phyloP scores from a whole-genome alignment of 441 rosid genomes.

The Bruguiera hainesii region DNA sequence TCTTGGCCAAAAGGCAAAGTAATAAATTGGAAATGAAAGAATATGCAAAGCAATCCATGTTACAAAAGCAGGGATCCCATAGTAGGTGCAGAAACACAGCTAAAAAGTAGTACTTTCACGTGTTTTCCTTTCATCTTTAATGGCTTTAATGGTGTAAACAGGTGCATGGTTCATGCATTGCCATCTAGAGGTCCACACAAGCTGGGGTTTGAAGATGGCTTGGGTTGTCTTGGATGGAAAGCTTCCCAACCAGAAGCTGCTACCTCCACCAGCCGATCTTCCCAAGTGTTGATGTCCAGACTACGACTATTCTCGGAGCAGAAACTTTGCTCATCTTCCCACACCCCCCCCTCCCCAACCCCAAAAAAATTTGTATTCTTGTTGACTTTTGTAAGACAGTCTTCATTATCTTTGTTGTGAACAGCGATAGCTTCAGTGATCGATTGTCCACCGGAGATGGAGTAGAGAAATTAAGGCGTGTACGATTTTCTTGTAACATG shows the following conservation, averaged over 20 bases:
- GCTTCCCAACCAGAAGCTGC: conserved; percentile 32
- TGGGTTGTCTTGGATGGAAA: conserved; percentile 39
- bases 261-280: conserved; percentile 33
- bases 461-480: no score
- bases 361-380: background rate
- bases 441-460: no score
- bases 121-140: background rate
- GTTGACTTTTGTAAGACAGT: background rate
- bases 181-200: conserved; percentile 37
- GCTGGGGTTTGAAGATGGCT: conserved; percentile 42
- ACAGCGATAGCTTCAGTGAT: no score
- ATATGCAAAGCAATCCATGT: no score
- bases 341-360: background rate
- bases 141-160: conserved; percentile 11
- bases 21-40: no score
- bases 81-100: no score
- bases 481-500: no score
- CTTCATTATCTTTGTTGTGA: background rate
- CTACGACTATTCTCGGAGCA: background rate
- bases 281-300: conserved; percentile 10
- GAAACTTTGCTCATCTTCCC: background rate
- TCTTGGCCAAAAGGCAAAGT: no score
- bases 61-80: no score
- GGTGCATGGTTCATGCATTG: conserved; percentile 43
- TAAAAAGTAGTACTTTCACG: no score